Evolutionary conservation across 768 basidiomycete genomes (phyloP).

Genomic region (Russula olivacea): DNA sequence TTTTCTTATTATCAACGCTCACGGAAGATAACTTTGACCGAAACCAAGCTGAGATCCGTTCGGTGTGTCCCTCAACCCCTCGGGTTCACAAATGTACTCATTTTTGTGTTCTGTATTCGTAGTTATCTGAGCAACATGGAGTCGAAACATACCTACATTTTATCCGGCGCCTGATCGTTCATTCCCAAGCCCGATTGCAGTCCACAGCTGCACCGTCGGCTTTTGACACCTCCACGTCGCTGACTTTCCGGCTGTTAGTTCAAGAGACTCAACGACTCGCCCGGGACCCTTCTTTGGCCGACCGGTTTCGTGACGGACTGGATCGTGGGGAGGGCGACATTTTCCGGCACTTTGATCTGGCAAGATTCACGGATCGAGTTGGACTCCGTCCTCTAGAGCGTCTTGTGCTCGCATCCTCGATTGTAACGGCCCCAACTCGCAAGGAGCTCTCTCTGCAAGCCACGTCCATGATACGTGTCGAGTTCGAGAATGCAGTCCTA

Average conservation of each 20-base stretch:
- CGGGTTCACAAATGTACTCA: constrained; percentile 22
- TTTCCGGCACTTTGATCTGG: constrained; percentile 78
- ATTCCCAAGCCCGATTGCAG: constrained; percentile 68
- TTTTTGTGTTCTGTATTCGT: constrained; percentile 24
- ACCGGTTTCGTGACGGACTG: constrained; percentile 85
- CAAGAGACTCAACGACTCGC: constrained; percentile 87
- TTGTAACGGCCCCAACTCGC: constrained; percentile 58
- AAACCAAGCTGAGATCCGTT: constrained; percentile 91
- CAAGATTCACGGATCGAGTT: constrained; percentile 76
- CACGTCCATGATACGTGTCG: constrained; percentile 57
- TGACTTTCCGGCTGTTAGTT: constrained; percentile 79
- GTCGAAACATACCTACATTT: constrained; percentile 97
- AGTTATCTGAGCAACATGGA: constrained; percentile 97
- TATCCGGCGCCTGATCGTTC: constrained; percentile 90
- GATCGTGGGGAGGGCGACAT: constrained; percentile 83
- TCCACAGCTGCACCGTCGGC: constrained; percentile 54
- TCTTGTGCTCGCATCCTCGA: constrained; percentile 68
- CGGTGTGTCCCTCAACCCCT: constrained; percentile 50
- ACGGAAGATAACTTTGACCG: constrained; percentile 96
- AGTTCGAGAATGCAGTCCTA: constrained; percentile 74
- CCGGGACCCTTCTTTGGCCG: constrained; percentile 84
- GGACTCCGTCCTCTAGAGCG: constrained; percentile 76
- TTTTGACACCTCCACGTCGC: constrained; percentile 67
- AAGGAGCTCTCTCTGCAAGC: constrained; percentile 58
- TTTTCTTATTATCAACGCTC: constrained; percentile 91